Conservation (phyloP, 1,284 basidiomycete genomes). For the Pseudozyma thailandica region DNA sequence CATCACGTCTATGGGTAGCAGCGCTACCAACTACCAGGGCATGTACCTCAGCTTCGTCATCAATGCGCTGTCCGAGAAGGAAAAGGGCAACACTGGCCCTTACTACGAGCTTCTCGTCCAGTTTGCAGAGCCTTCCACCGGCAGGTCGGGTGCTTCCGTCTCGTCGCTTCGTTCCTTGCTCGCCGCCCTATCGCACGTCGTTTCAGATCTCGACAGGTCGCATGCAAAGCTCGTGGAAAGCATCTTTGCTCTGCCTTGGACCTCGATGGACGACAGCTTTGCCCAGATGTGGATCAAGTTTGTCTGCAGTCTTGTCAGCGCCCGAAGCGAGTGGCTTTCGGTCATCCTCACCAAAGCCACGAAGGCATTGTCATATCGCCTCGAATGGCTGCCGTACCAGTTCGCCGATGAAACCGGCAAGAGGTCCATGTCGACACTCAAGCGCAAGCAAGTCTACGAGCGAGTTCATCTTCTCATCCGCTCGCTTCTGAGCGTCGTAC, state of each 20-base stretch:
- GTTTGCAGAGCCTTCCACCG: conserved; percentile 66
- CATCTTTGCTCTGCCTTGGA: conserved; percentile 89
- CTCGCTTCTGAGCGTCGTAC: conserved; percentile 86
- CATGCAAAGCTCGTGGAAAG: conserved; percentile 88
- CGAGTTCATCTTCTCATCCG: conserved; percentile 85
- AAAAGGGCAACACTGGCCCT: conserved; percentile 67
- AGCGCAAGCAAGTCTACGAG: conserved; percentile 82
- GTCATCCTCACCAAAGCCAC: conserved; percentile 83
- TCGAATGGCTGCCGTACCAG: conserved; percentile 49
- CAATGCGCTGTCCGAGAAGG: conserved; percentile 81
- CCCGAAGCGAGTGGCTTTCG: conserved; percentile 90
- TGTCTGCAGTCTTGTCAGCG: conserved; percentile 89
- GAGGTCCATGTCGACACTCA: conserved; percentile 32
- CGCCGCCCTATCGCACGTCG: conserved; percentile 71
- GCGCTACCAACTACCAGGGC: conserved; percentile 70
- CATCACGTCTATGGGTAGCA: conserved; percentile 23
- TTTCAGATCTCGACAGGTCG: conserved; percentile 77
- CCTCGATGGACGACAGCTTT: conserved; percentile 78
- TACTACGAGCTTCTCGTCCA: conserved; percentile 73
- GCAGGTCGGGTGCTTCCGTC: conserved; percentile 39
- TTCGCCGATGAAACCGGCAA: conserved; percentile 38
- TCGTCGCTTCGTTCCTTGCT: conserved; percentile 68
- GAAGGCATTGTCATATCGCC: conserved; percentile 75
- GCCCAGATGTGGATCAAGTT: conserved; percentile 74
- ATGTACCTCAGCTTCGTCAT: conserved; percentile 86